phyloP scores from a whole-genome alignment of 768 basidiomycete species.

The Auricularia cornea region DNA sequence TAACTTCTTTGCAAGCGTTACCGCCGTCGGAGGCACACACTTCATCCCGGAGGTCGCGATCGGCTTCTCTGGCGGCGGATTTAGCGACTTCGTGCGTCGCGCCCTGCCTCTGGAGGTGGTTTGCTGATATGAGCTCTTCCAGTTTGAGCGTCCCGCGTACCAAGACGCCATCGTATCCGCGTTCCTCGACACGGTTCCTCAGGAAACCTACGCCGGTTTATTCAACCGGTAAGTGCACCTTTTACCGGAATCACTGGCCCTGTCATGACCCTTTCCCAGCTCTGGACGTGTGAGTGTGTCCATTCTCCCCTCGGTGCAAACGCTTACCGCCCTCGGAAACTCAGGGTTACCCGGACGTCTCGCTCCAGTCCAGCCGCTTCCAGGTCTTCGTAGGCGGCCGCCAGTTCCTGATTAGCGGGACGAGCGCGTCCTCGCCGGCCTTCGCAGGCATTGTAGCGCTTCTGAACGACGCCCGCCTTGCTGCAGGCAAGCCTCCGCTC shows the following conservation, averaged over 20 bases:
- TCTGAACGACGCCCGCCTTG: constrained; percentile 49
- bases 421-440: constrained; percentile 56
- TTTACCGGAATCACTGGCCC: neutral
- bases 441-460: constrained; percentile 44
- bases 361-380: constrained; percentile 49
- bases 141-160: constrained; percentile 50
- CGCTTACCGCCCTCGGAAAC: neutral
- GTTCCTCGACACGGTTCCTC: constrained; percentile 39
- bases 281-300: constrained; percentile 4
- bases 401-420: constrained; percentile 42
- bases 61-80: constrained; percentile 63
- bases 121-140: neutral
- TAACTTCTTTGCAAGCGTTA: constrained; percentile 39
- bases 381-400: constrained; percentile 37
- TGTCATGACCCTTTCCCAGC: neutral
- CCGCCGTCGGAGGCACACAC: constrained; percentile 59
- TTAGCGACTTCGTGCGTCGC: constrained; percentile 53
- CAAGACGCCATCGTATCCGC: constrained; percentile 37
- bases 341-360: constrained; percentile 57
- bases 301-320: neutral
- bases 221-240: constrained; percentile 45
- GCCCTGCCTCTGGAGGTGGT: neutral
- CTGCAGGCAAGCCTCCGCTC: constrained; percentile 33
- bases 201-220: constrained; percentile 45
- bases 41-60: constrained; percentile 51